These are phyloP conservation scores for Coniophora puteana DNA, from an alignment of 1,284 basidiomycete genomes.

Conservation along the genomic window DNA sequence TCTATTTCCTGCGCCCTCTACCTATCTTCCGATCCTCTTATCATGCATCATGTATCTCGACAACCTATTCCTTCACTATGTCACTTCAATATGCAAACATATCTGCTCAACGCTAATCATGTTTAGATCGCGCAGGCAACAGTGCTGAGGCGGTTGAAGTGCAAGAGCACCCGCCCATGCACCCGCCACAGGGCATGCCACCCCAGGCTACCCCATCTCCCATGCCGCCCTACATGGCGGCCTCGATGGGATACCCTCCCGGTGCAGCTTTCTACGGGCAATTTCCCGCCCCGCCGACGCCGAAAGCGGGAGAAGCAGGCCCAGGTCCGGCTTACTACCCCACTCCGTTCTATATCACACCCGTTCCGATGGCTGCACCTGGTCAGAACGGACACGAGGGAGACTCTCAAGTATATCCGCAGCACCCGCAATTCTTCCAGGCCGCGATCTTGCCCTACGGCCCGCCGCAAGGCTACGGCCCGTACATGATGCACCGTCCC, in stretches of 20 bases:
- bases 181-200: slow-evolving; percentile 39
- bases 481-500: slow-evolving; percentile 47
- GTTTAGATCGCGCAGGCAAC: slow-evolving; percentile 52
- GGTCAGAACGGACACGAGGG: slow-evolving; percentile 34
- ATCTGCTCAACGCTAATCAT: too few species aligned
- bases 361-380: slow-evolving; percentile 37
- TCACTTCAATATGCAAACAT: too few species aligned
- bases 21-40: too few species aligned
- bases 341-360: slow-evolving; percentile 41
- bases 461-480: slow-evolving; percentile 45
- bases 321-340: slow-evolving; percentile 43
- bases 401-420: slow-evolving; percentile 40
- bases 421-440: slow-evolving; percentile 46
- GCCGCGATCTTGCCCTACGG: slow-evolving; percentile 44
- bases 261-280: slow-evolving; percentile 43
- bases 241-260: slow-evolving; percentile 34
- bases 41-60: too few species aligned
- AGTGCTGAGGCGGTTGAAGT: slow-evolving; percentile 48
- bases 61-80: too few species aligned
- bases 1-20: slow-evolving; percentile 26
- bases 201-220: slow-evolving; percentile 41
- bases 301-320: slow-evolving; percentile 49
- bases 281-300: slow-evolving; percentile 42
- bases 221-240: slow-evolving; percentile 42
- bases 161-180: slow-evolving; percentile 38